Evolutionary conservation across 2,329 filamentous ascomycete genomes (phyloP).

Genomic region (Xylariaceae sp.): DNA sequence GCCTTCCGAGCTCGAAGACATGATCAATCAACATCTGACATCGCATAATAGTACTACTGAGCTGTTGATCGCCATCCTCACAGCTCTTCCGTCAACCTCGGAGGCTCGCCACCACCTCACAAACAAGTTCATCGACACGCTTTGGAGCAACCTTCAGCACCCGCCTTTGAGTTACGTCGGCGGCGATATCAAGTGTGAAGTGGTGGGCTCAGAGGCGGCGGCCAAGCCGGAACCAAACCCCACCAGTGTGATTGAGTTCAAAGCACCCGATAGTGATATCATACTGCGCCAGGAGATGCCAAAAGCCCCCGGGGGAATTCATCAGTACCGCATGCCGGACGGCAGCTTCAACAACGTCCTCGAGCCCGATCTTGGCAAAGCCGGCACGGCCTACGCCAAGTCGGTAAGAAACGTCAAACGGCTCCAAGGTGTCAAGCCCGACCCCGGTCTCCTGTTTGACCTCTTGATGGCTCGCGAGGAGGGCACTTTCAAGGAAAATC

Average conservation of each 20-base stretch:
- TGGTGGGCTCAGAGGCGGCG: constrained; percentile 30
- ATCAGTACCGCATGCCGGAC: constrained; percentile 34
- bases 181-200: constrained; percentile 37
- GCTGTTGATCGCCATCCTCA: constrained; percentile 37
- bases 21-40: constrained; percentile 14
- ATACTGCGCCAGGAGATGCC: constrained; percentile 35
- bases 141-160: constrained; percentile 51
- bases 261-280: constrained; percentile 35
- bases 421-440: constrained; percentile 56
- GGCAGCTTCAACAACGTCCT: constrained; percentile 50
- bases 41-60: constrained; percentile 34
- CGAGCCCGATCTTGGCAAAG: constrained; percentile 57
- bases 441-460: constrained; percentile 63
- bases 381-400: constrained; percentile 63
- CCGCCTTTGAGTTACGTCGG: constrained; percentile 44
- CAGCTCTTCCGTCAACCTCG: constrained; percentile 34
- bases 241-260: constrained; percentile 36
- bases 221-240: constrained; percentile 31
- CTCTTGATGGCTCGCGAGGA: constrained; percentile 55
- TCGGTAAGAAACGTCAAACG: constrained; percentile 54
- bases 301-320: constrained; percentile 33
- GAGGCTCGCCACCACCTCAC: constrained; percentile 37
- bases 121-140: constrained; percentile 44
- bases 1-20: neutral
- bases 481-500: constrained; percentile 53